These are phyloP conservation scores for Obelidium mucronatum DNA, from an alignment of 192 early-diverging fungal species.

Conservation along the genomic window DNA sequence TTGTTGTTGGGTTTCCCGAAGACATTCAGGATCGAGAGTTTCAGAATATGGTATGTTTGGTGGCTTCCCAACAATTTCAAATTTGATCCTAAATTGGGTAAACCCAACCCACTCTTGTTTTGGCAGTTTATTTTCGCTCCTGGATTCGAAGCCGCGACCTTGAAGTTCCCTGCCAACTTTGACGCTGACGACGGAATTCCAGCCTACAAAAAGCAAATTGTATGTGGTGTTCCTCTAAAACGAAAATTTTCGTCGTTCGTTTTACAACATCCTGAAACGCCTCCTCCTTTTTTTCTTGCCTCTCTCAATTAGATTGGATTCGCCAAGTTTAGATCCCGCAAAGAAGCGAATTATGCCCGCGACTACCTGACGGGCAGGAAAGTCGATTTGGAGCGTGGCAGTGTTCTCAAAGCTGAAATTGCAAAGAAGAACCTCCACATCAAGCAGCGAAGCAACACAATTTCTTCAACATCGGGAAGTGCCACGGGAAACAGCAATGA, in stretches of 20 bases:
- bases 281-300: too few relatives aligned
- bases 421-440: conserved; percentile 99
- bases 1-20: conserved; percentile 98
- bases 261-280: conserved; percentile 4
- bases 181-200: conserved; percentile 52
- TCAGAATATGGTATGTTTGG: conserved; percentile 81
- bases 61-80: neutral
- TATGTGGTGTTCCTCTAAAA: conserved; percentile 18
- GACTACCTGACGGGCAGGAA: conserved; percentile 92
- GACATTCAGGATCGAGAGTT: conserved; percentile 99
- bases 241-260: neutral
- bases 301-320: conserved; percentile 93
- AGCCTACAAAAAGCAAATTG: conserved; percentile 37
- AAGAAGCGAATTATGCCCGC: conserved; percentile 91
- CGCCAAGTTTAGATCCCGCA: conserved; percentile 91
- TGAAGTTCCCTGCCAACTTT: conserved; percentile 85
- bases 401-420: conserved; percentile 96
- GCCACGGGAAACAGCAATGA: conserved; percentile 70
- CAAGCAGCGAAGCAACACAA: conserved; percentile 85
- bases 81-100: neutral
- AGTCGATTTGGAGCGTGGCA: conserved; percentile 90
- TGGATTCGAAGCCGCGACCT: conserved; percentile 96
- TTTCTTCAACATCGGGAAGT: too few relatives aligned
- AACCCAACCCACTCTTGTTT: conserved; percentile 3
- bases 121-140: conserved; percentile 87